phyloP scores from a whole-genome alignment of 78 protist genomes.

The Speleostelium caveatum region DNA sequence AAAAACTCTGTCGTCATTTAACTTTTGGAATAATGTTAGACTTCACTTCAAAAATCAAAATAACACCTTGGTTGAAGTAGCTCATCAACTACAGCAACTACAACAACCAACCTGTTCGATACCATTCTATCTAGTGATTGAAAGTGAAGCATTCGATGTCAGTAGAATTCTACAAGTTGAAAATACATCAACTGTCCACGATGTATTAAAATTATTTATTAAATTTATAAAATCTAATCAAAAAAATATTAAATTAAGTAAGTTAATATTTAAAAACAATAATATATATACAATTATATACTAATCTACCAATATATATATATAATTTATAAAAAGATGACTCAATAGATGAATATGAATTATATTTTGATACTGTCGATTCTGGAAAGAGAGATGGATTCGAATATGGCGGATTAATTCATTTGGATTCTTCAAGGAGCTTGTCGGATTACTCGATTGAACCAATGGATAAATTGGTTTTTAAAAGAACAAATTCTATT shows the following conservation, averaged over 20 bases:
- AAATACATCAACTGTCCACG: slow-evolving; percentile 10
- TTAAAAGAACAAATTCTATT: slow-evolving; percentile 60
- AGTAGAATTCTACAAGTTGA: slow-evolving; percentile 24
- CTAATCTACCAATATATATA: background rate
- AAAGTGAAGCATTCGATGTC: slow-evolving; percentile 22
- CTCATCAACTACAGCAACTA: background rate
- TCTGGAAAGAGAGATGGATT: slow-evolving; percentile 42
- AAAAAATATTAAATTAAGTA: too few relatives aligned
- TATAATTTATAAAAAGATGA: slow-evolving; percentile 9
- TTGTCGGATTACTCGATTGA: slow-evolving; percentile 61
- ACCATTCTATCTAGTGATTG: slow-evolving; percentile 46
- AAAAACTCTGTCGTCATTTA: slow-evolving; percentile 49
- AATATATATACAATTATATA: background rate
- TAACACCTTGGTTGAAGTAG: background rate
- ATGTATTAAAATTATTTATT: slow-evolving; percentile 19
- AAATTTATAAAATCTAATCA: background rate
- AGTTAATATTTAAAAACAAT: background rate
- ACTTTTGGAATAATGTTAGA: slow-evolving; percentile 56
- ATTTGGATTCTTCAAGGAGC: background rate
- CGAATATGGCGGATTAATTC: slow-evolving; percentile 44
- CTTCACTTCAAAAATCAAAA: slow-evolving; percentile 47
- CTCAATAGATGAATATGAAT: slow-evolving; percentile 61
- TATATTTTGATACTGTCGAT: slow-evolving; percentile 49
- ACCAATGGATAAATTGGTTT: slow-evolving; percentile 62
- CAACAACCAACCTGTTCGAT: background rate